Conservation (phyloP, 129 eudicot species). For the Saposhnikovia divaricata region DNA sequence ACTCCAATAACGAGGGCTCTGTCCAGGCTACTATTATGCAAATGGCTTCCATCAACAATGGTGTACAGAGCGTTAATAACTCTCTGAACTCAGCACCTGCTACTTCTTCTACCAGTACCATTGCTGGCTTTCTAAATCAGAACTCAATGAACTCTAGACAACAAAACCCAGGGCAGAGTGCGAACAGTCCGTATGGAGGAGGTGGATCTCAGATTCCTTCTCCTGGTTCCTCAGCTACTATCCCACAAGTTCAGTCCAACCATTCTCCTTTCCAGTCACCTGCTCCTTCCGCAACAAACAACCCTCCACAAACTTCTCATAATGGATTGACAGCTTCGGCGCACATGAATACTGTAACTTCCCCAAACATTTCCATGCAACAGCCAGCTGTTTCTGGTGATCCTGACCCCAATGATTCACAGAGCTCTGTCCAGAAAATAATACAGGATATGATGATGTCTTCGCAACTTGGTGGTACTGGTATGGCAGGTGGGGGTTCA, state of each 20-base stretch:
- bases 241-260: slow-evolving; percentile 45
- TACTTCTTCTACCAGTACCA: slow-evolving; percentile 46
- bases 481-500: slow-evolving; percentile 34
- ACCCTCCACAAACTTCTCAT: slow-evolving; percentile 50
- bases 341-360: slow-evolving; percentile 50
- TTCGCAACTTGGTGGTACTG: slow-evolving; percentile 56
- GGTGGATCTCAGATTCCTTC: slow-evolving; percentile 48
- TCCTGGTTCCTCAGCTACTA: slow-evolving; percentile 55
- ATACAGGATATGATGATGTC: slow-evolving; percentile 88
- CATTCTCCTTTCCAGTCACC: slow-evolving; percentile 77
- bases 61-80: slow-evolving; percentile 51
- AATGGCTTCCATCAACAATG: slow-evolving; percentile 37
- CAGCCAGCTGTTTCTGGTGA: slow-evolving; percentile 55
- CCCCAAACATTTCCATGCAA: slow-evolving; percentile 57
- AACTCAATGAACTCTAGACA: slow-evolving; percentile 68
- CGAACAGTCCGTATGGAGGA: slow-evolving; percentile 43
- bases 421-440: slow-evolving; percentile 94
- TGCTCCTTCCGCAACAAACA: slow-evolving; percentile 58
- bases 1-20: slow-evolving; percentile 48
- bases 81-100: slow-evolving; percentile 38
- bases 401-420: slow-evolving; percentile 63
- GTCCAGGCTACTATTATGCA: slow-evolving; percentile 37
- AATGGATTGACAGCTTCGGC: slow-evolving; percentile 33
- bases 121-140: slow-evolving; percentile 68
- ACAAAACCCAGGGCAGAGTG: slow-evolving; percentile 48